phyloP scores from a whole-genome alignment of 441 rosid species.

The Populus trichocarpa region DNA sequence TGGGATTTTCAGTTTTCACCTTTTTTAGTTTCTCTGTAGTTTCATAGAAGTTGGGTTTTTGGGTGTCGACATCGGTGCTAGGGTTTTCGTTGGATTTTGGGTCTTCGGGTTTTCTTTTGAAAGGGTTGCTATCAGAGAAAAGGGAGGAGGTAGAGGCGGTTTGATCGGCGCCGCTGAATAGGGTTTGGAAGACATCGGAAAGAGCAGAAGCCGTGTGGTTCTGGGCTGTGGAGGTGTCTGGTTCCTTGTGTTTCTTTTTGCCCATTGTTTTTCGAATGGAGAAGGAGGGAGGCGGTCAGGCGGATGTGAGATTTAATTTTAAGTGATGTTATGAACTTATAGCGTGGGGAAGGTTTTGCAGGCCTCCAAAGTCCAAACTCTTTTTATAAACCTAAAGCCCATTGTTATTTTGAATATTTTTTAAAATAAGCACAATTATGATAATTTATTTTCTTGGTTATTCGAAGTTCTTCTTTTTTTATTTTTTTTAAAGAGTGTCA shows the following conservation, averaged over 20 bases:
- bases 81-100: slow-evolving; percentile 12
- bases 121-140: slow-evolving; percentile 83
- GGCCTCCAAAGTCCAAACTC: neutral
- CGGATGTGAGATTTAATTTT: neutral
- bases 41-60: slow-evolving; percentile 6
- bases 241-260: slow-evolving; percentile 36
- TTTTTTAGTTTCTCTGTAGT: slow-evolving; percentile 32
- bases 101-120: slow-evolving; percentile 59
- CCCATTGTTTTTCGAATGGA: slow-evolving; percentile 26
- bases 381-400: neutral
- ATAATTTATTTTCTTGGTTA: too few species aligned
- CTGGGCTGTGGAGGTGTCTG: neutral
- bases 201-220: slow-evolving; percentile 15
- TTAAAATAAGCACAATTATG: too few species aligned
- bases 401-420: neutral
- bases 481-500: too few species aligned
- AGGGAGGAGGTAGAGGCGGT: slow-evolving; percentile 38
- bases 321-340: neutral
- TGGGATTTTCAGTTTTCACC: slow-evolving; percentile 15
- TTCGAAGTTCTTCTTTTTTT: too few species aligned
- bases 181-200: slow-evolving; percentile 39
- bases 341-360: neutral
- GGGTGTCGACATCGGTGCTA: slow-evolving; percentile 1
- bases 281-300: neutral
- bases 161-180: slow-evolving; percentile 37